A percentile compares a stretch with the other conserved stretches of the same genome.
Evolutionary conservation across 1,284 basidiomycete genomes (phyloP).

Genomic region (Erythrobasidium hasegawianum): DNA sequence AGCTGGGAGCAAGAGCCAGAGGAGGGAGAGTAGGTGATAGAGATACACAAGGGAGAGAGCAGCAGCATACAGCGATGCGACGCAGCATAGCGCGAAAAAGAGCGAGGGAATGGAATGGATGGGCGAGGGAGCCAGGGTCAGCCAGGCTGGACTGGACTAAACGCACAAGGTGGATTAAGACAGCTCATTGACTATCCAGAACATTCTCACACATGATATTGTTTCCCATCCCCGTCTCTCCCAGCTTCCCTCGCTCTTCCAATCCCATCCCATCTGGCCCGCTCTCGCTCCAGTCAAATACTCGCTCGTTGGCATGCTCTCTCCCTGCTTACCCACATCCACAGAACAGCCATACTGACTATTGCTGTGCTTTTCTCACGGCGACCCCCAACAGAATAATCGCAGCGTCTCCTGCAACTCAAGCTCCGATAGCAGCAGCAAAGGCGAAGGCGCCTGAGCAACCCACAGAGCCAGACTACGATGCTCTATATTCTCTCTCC

Average conservation of each 20-base stretch:
- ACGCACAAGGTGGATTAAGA: no score
- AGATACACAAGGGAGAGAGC: background rate
- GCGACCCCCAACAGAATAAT: background rate
- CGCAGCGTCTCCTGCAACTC: background rate
- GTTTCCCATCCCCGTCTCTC: background rate
- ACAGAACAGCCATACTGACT: background rate
- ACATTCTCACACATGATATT: no score
- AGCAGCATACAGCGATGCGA: no score
- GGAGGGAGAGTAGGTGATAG: conserved; percentile 3
- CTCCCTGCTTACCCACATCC: background rate
- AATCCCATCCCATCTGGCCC: background rate
- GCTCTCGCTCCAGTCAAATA: background rate
- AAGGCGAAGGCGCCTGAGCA: background rate
- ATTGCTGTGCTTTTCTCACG: background rate
- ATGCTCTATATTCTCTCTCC: background rate
- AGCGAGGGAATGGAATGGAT: background rate
- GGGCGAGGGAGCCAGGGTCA: background rate
- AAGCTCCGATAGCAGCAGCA: background rate
- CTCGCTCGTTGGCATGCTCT: background rate
- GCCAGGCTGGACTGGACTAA: no score
- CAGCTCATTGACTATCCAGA: no score
- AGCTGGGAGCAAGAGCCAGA: background rate
- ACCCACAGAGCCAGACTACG: conserved; percentile 12
- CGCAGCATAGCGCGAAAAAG: no score
- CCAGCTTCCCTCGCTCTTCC: background rate